These are phyloP conservation scores for Setaria viridis DNA, from an alignment of 202 grass and related monocot genomes.

Conservation along the genomic window DNA sequence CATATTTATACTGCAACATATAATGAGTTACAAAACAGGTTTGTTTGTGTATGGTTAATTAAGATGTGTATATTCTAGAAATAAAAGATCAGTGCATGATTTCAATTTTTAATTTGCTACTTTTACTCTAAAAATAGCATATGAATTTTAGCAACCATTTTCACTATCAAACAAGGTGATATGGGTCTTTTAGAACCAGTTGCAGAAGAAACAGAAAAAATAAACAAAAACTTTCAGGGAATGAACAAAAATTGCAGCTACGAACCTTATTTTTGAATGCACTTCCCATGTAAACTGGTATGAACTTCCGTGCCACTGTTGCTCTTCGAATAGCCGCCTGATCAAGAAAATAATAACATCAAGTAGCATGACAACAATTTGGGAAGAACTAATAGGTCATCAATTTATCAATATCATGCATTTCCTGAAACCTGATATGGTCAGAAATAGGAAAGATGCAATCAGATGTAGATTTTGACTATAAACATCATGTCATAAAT, in stretches of 20 bases:
- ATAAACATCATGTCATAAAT: conserved; percentile 18
- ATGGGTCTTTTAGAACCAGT: conserved; percentile 14
- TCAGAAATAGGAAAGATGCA: neutral
- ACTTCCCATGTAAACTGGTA: conserved; percentile 98
- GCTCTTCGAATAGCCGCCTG: conserved; percentile 94
- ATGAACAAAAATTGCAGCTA: conserved; percentile 25
- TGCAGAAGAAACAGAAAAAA: neutral
- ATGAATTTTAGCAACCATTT: conserved; percentile 13
- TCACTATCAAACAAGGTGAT: neutral
- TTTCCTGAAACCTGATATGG: conserved; percentile 8
- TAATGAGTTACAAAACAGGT: neutral
- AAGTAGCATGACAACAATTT: conserved; percentile 25
- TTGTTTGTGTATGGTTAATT: neutral
- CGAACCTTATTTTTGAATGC: conserved; percentile 99
- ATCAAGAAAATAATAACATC: conserved; percentile 43
- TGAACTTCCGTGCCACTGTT: conserved; percentile 85
- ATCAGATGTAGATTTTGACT: conserved; percentile 22
- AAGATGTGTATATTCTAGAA: conserved; percentile 2
- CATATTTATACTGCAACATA: neutral
- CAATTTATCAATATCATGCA: conserved; percentile 16
- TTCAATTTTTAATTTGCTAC: conserved; percentile 13
- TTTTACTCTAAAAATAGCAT: neutral
- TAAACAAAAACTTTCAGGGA: neutral
- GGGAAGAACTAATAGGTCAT: neutral
- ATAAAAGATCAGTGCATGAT: neutral